Percentiles rank a stretch among this genome's conserved stretches.
Evolutionary conservation across 192 early-diverging fungal genomes (phyloP).

Genomic region (Gonapodya sp.): DNA sequence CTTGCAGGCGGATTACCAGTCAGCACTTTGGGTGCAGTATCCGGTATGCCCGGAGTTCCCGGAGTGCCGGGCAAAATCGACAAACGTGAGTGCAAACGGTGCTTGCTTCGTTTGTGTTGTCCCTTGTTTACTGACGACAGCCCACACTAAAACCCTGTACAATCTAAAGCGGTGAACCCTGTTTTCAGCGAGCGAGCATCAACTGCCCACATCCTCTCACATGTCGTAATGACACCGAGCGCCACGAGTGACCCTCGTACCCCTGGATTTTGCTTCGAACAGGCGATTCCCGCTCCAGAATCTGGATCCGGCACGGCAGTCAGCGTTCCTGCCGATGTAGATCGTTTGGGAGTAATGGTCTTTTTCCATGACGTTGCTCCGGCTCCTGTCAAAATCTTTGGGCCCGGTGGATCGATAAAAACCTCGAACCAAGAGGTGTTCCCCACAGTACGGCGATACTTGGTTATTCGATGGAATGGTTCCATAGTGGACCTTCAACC

Average conservation of each 20-base stretch:
- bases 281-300: background rate
- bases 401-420: background rate
- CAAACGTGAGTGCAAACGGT: background rate
- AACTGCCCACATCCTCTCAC: background rate
- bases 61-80: background rate
- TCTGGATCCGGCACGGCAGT: background rate
- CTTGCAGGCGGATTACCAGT: background rate
- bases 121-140: too few relatives aligned
- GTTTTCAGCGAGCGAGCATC: background rate
- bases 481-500: background rate
- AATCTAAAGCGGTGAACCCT: background rate
- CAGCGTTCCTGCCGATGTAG: background rate
- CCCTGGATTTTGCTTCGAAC: background rate
- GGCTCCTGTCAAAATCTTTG: background rate
- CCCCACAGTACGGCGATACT: background rate
- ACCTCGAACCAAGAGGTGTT: background rate
- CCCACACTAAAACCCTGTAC: too few relatives aligned
- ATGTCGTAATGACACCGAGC: background rate
- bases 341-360: background rate
- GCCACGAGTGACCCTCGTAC: background rate
- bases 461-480: background rate
- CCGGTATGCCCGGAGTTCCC: background rate
- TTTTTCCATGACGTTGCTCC: background rate
- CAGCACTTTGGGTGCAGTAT: background rate
- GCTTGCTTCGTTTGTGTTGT: background rate